Conservation (phyloP, 2,329 filamentous ascomycete species). For the Fusarium vanettenii region DNA sequence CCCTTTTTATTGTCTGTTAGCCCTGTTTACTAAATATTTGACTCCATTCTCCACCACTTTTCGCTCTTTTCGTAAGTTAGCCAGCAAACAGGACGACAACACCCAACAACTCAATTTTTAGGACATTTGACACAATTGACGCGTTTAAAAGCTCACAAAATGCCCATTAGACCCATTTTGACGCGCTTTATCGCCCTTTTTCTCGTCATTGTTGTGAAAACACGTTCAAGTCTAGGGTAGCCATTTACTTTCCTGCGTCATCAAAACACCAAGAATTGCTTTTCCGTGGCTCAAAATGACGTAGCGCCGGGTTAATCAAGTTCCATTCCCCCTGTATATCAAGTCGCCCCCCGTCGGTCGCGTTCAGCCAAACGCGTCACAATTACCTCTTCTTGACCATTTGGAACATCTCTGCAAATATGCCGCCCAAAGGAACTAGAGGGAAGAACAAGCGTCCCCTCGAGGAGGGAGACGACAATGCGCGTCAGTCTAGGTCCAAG, state of each 20-base stretch:
- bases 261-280: not conserved
- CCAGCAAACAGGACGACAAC: not conserved
- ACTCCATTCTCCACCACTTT: not conserved
- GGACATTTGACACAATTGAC: not conserved
- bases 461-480: not conserved
- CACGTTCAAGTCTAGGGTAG: not conserved
- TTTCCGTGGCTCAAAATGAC: not conserved
- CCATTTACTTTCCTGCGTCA: not conserved
- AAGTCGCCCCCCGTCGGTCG: not conserved
- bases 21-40: rapidly evolving
- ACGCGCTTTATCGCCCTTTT: not conserved
- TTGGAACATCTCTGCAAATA: not conserved
- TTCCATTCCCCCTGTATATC: not conserved
- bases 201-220: not conserved
- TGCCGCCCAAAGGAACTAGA: conserved; percentile 9
- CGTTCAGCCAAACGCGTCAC: not conserved
- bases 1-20: not conserved
- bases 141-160: not conserved
- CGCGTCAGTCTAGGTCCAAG: not conserved
- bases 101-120: no score
- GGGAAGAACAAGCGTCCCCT: conserved; percentile 4
- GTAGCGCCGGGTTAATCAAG: not conserved
- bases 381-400: not conserved
- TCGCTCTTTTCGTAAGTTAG: rapidly evolving
- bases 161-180: no score